Evolutionary conservation across 1,284 basidiomycete species (phyloP), one percentile per base, ranked within the genome.

Genomic region (Psilocybe mexicana): DNA sequence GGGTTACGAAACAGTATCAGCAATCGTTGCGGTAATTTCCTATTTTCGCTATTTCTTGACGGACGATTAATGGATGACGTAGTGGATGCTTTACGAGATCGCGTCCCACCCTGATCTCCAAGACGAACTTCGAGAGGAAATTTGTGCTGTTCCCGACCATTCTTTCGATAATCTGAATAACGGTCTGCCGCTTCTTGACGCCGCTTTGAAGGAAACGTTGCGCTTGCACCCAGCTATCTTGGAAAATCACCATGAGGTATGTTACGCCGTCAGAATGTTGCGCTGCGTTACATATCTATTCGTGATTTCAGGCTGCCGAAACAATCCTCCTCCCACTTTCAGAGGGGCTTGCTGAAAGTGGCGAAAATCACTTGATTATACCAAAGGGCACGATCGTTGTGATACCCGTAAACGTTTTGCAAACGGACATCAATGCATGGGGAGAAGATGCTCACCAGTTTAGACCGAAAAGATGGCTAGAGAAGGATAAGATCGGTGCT

Each of bases 1-100:
- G n/a, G 84, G 79, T n/a, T 86, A 84, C 60, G 83, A 85, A 63
- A 79, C 84, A 2, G 79, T 85, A 10, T 84, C 84, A 51, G 80
- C 81, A 2, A 69, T 79, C 14, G 72, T 83, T 47, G 75, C 81
- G 28, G 83, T 84, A 67, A 69, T 33, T 30, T 23, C 45, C 26
- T 42, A 12, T 46, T 23, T 52, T 46, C 47, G 23, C 28, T 6
- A 12, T 43, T 28, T 49, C 43, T 23, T 35, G 43, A 44, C 6
- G 40, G 53, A 6, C 50, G 55, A 40, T 44, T 24, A 44, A 49
- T 11, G 6, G 26, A 36, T 40, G 56, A 12, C 38, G 10, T 53
- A 85, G 83, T 86, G 84, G 84, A 68, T 79, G 44, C 69, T 86
- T 10, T 84, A 84, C 54, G 85, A 86, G 63, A 74, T 86, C 46